A percentile compares a stretch with the other conserved stretches of the same genome.
phyloP scores from a whole-genome alignment of 495 filamentous ascomycete species.

The Tricharina praecox region DNA sequence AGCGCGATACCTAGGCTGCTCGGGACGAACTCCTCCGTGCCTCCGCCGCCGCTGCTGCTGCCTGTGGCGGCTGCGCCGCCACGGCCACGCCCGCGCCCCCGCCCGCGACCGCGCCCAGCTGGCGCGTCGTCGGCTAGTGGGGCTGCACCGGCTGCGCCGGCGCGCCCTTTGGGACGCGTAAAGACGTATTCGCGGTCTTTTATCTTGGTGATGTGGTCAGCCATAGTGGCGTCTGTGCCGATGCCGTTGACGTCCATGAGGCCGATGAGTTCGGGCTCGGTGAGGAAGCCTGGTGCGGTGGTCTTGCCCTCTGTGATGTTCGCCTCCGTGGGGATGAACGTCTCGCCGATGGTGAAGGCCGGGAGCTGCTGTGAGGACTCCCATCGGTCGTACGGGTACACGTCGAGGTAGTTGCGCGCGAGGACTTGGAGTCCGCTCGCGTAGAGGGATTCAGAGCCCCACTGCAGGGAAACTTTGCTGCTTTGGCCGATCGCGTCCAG shows the following conservation, averaged over 20 bases:
- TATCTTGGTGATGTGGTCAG: conserved; percentile 91
- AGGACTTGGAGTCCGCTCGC: conserved; percentile 72
- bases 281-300: conserved; percentile 64
- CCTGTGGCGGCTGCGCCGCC: conserved; percentile 33
- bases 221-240: conserved; percentile 97
- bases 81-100: conserved; percentile 31
- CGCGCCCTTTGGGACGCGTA: conserved; percentile 36
- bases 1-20: conserved; percentile 78
- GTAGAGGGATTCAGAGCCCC: conserved; percentile 67
- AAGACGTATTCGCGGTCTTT: conserved; percentile 73
- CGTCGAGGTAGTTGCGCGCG: conserved; percentile 81
- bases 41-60: conserved; percentile 30
- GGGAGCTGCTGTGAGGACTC: conserved; percentile 71
- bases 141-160: conserved; percentile 14
- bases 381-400: conserved; percentile 95
- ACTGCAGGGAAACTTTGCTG: conserved; percentile 68
- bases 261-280: conserved; percentile 90
- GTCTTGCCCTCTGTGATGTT: conserved; percentile 80
- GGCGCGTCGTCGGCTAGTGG: conserved; percentile 15
- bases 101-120: conserved; percentile 28
- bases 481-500: conserved; percentile 75
- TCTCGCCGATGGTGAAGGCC: conserved; percentile 55
- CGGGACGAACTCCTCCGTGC: conserved; percentile 74
- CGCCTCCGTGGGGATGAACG: conserved; percentile 77
- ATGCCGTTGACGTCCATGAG: conserved; percentile 99